Conservation (phyloP, 345 rosid species). For the Euphorbia tirucalli region DNA sequence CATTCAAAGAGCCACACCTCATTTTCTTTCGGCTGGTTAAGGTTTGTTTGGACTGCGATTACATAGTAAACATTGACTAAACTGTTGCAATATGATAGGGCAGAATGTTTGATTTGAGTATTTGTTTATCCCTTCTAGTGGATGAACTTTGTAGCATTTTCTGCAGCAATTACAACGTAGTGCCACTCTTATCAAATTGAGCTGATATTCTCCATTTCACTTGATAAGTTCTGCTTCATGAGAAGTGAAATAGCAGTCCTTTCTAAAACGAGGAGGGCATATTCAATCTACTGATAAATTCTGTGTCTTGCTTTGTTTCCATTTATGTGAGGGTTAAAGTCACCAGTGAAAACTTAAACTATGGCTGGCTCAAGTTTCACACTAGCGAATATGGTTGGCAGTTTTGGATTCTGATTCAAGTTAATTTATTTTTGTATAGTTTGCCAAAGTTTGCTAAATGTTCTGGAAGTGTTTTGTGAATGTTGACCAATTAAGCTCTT, state of each 20-base stretch:
- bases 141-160: conserved; percentile 3
- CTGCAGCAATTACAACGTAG: neutral
- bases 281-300: neutral
- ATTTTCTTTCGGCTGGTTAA: neutral
- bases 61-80: neutral
- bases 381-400: neutral
- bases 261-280: too few relatives aligned
- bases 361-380: neutral
- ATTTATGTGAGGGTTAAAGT: neutral
- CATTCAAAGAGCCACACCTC: neutral
- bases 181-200: neutral
- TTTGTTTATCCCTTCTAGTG: neutral
- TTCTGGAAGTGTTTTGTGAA: neutral
- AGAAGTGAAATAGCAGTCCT: neutral
- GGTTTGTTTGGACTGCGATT: neutral
- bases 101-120: conserved; percentile 8
- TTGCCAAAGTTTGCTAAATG: neutral
- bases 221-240: neutral
- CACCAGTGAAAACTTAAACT: neutral
- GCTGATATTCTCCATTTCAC: neutral
- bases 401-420: neutral
- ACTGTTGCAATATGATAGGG: neutral
- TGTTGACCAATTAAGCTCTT: too few relatives aligned
- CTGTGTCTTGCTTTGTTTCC: neutral
- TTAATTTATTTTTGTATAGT: neutral